Conservation (phyloP, 2,329 filamentous ascomycete species). For the Talaromyces sp. region DNA sequence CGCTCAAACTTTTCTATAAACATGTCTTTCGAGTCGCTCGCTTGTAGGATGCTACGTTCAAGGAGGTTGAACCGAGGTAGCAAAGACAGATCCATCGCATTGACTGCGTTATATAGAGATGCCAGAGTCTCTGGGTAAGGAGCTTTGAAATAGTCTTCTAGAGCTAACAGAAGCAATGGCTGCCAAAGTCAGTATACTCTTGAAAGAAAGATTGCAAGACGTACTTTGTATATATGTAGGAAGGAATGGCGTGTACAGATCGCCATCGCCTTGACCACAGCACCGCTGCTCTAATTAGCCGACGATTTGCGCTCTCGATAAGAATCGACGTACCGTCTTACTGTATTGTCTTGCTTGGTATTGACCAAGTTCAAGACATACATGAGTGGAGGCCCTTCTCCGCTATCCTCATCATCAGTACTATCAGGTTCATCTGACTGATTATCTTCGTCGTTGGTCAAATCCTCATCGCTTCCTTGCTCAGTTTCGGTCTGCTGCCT, state of each 20-base stretch:
- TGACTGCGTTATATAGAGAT: constrained; percentile 86
- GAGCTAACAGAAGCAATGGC: constrained; percentile 82
- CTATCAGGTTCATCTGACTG: constrained; percentile 53
- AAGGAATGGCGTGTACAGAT: constrained; percentile 98
- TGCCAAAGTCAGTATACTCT: constrained; percentile 36
- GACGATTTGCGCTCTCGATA: neutral
- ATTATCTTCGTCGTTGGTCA: constrained; percentile 49
- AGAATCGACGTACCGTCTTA: constrained; percentile 58
- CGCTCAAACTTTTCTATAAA: constrained; percentile 97
- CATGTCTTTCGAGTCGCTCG: constrained; percentile 89
- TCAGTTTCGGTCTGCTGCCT: constrained; percentile 28
- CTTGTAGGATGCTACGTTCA: constrained; percentile 81
- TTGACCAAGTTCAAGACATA: constrained; percentile 98
- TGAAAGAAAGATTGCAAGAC: constrained; percentile 22
- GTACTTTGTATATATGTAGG: constrained; percentile 94
- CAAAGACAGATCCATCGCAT: constrained; percentile 92
- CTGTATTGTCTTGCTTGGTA: constrained; percentile 91
- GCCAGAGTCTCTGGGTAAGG: constrained; percentile 84
- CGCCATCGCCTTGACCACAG: constrained; percentile 96
- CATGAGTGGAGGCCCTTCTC: constrained; percentile 85
- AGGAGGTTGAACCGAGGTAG: constrained; percentile 82
- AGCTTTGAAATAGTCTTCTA: constrained; percentile 95
- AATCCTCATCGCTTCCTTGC: constrained; percentile 48
- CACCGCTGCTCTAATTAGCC: constrained; percentile 59
- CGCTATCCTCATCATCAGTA: constrained; percentile 62